phyloP scores from a whole-genome alignment of 2,329 filamentous ascomycete genomes.

The Ceratocystis alfenasii region DNA sequence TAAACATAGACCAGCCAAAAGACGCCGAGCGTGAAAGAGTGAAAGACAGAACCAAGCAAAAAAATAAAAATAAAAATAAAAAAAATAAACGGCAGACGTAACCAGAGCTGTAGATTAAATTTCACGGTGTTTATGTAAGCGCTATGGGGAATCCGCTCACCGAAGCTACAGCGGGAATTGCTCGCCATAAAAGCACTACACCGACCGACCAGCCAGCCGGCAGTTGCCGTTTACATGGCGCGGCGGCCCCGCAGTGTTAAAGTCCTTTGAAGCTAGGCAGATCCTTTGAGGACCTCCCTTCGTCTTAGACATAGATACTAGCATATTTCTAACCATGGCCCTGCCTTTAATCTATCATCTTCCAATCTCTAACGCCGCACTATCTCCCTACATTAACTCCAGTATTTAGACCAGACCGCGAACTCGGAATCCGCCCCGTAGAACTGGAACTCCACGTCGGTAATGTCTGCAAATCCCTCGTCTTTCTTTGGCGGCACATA shows the following conservation, averaged over 20 bases:
- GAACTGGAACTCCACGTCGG: slow-evolving; percentile 64
- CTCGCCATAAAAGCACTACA: background rate
- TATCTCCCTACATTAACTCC: slow-evolving; percentile 40
- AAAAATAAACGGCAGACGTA: background rate
- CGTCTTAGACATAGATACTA: too few relatives aligned
- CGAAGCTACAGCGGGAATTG: background rate
- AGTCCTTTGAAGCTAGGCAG: too few relatives aligned
- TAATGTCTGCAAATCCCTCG: slow-evolving; percentile 78
- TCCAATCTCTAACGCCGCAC: too few relatives aligned
- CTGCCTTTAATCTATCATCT: background rate
- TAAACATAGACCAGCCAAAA: too few relatives aligned
- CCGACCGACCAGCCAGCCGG: background rate
- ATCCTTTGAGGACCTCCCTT: too few relatives aligned
- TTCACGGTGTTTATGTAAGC: background rate
- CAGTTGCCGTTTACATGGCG: background rate
- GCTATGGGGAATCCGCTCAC: background rate
- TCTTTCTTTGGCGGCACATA: slow-evolving; percentile 58
- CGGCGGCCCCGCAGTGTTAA: background rate
- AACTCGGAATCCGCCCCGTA: slow-evolving; percentile 57
- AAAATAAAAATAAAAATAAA: background rate
- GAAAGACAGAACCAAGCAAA: background rate
- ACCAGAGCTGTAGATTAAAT: background rate
- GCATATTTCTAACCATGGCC: background rate
- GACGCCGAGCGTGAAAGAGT: background rate
- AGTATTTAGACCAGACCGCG: slow-evolving; percentile 63